A percentile compares a stretch with the other conserved stretches of the same genome.
These are phyloP conservation scores for Globisporangium canariense DNA, from an alignment of 352 stramenopile species.

Conservation along the genomic window DNA sequence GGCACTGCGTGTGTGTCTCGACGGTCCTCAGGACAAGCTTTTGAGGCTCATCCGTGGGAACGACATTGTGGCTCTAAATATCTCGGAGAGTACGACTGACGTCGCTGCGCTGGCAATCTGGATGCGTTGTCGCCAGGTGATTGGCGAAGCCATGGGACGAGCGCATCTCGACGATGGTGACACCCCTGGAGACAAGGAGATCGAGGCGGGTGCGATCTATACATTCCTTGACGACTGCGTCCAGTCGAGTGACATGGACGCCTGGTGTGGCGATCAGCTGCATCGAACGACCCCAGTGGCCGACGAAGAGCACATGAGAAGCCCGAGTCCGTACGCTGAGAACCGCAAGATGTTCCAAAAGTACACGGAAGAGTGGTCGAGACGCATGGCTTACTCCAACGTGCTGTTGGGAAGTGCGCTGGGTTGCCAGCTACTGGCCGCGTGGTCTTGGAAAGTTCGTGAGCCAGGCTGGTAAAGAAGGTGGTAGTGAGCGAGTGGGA, in stretches of 20 bases:
- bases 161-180: background rate
- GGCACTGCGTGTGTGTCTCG: background rate
- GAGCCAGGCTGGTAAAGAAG: background rate
- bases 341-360: background rate
- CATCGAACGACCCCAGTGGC: background rate
- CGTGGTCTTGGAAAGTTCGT: background rate
- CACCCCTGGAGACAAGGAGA: background rate
- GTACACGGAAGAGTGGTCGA: constrained; percentile 6
- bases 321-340: background rate
- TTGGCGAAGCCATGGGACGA: background rate
- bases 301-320: background rate
- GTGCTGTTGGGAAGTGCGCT: background rate
- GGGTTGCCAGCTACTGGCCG: background rate
- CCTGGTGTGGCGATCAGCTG: background rate
- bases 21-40: background rate
- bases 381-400: constrained; percentile 1
- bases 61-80: background rate
- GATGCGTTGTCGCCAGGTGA: background rate
- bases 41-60: background rate
- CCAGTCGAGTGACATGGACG: background rate
- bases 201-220: background rate
- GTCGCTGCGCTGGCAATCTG: background rate
- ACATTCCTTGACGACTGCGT: background rate
- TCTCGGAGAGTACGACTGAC: background rate
- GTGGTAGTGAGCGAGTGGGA: too few relatives aligned